phyloP scores from a whole-genome alignment of 495 filamentous ascomycete genomes.

The Chaetomidium leptoderma region DNA sequence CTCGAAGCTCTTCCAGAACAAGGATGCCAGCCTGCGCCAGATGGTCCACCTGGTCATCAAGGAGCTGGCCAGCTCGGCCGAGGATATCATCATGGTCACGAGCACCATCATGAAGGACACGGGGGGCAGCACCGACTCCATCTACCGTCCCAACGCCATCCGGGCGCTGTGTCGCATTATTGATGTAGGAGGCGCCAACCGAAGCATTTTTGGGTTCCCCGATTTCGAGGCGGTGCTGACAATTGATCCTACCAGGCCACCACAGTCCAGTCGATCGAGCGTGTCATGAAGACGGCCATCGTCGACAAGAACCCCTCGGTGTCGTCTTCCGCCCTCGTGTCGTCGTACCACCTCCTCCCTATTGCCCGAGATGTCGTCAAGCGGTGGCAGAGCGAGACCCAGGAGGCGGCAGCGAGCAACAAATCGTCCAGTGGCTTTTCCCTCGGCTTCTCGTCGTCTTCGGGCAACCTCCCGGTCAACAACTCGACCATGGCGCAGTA shows the following conservation, averaged over 20 bases:
- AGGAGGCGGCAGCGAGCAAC: constrained; percentile 86
- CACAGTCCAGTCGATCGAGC: constrained; percentile 97
- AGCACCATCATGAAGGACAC: constrained; percentile 99
- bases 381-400: constrained; percentile 98
- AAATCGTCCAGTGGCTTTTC: constrained; percentile 87
- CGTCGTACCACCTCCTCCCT: constrained; percentile 95
- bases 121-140: constrained; percentile 86
- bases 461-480: constrained; percentile 65
- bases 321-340: constrained; percentile 93
- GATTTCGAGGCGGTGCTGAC: constrained; percentile 16
- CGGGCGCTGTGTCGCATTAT: constrained; percentile 94
- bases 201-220: background rate
- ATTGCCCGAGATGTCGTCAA: constrained; percentile 92
- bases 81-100: constrained; percentile 99
- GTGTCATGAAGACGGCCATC: constrained; percentile 97
- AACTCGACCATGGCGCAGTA: constrained; percentile 95
- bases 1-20: constrained; percentile 99
- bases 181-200: constrained; percentile 60
- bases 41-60: constrained; percentile 99
- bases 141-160: constrained; percentile 97
- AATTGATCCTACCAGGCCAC: constrained; percentile 56
- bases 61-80: constrained; percentile 91
- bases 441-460: constrained; percentile 77
- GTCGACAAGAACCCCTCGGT: constrained; percentile 99
- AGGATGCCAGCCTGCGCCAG: constrained; percentile 94